phyloP scores from a whole-genome alignment of 2,329 filamentous ascomycete species.

The Ceratocystis lukuohia region DNA sequence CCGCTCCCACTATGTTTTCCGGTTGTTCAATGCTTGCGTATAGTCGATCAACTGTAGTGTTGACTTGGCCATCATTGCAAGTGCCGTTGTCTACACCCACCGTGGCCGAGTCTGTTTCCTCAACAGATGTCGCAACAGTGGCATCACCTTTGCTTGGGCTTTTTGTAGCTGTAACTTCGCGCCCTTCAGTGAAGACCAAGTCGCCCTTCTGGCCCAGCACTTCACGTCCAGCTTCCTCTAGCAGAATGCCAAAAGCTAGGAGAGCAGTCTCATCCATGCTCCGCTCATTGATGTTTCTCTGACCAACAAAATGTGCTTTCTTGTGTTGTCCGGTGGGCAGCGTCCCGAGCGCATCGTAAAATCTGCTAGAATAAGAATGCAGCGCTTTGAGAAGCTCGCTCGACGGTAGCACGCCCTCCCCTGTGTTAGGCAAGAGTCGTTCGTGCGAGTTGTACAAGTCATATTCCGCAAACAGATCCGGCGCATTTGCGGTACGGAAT shows the following conservation, averaged over 20 bases:
- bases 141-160: background rate
- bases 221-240: slow-evolving; percentile 55
- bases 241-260: slow-evolving; percentile 57
- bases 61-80: background rate
- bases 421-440: slow-evolving; percentile 34
- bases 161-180: slow-evolving; percentile 21
- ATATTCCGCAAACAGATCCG: slow-evolving; percentile 53
- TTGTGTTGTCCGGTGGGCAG: slow-evolving; percentile 17
- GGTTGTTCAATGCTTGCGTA: background rate
- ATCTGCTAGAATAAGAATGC: slow-evolving; percentile 54
- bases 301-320: slow-evolving; percentile 19
- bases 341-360: slow-evolving; percentile 39
- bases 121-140: background rate
- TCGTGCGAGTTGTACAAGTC: slow-evolving; percentile 59
- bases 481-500: slow-evolving; percentile 51
- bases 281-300: slow-evolving; percentile 34
- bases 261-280: slow-evolving; percentile 70
- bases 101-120: background rate
- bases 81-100: background rate
- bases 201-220: slow-evolving; percentile 52
- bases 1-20: background rate
- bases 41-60: background rate
- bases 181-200: slow-evolving; percentile 55
- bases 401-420: slow-evolving; percentile 43
- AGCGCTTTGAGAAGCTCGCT: slow-evolving; percentile 56